A percentile compares a stretch with the other conserved stretches of the same genome.
Evolutionary conservation across 73 alveolate genomes (phyloP).

Genomic region (Stentor coeruleus): DNA sequence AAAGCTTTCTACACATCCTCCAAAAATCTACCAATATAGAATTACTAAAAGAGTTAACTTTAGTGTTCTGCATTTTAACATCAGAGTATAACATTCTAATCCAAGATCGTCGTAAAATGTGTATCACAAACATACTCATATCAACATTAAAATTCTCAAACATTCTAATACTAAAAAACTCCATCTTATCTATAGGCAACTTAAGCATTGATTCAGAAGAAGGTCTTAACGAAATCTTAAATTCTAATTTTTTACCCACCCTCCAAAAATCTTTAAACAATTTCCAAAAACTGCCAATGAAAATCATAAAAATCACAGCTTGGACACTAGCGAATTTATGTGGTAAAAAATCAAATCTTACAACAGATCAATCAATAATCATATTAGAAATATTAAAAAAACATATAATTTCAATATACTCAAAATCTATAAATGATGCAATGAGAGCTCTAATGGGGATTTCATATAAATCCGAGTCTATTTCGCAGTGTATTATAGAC

Average conservation of each 20-base stretch:
- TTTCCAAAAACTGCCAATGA: too few relatives aligned
- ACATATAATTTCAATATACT: neutral
- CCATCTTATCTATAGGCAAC: neutral
- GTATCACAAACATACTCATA: too few relatives aligned
- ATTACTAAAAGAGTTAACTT: too few relatives aligned
- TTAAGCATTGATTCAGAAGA: neutral
- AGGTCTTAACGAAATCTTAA: neutral
- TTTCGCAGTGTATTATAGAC: neutral
- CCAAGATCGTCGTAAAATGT: too few relatives aligned
- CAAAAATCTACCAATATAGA: too few relatives aligned
- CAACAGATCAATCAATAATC: neutral
- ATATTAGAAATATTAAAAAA: too few relatives aligned
- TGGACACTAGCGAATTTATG: neutral
- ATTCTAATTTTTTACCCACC: neutral
- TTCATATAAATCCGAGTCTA: neutral
- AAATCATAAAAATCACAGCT: neutral
- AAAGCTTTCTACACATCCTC: too few relatives aligned
- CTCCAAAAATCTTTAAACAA: neutral
- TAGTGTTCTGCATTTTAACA: too few relatives aligned
- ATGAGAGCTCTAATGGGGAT: neutral
- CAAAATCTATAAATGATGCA: neutral
- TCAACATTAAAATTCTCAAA: too few relatives aligned
- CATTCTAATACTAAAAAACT: neutral
- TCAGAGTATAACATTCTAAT: too few relatives aligned
- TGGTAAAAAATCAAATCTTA: neutral